phyloP scores from a whole-genome alignment of 176 grass and related monocot species.

The Bonia amplexicaulis region DNA sequence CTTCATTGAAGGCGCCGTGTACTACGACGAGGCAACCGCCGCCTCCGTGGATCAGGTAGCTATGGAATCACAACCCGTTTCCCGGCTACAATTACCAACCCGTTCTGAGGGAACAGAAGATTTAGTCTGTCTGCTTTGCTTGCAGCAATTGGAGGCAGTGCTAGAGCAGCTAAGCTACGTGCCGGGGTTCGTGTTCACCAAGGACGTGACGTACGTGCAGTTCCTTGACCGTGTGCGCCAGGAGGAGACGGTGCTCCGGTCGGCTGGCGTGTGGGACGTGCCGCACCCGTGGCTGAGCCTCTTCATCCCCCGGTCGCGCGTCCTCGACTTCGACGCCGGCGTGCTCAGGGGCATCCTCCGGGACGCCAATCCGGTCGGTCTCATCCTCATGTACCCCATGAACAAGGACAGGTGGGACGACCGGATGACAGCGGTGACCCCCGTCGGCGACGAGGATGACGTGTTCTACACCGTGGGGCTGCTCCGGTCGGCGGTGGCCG shows the following conservation, averaged over 20 bases:
- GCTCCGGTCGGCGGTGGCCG: conserved; percentile 18
- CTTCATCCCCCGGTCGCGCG: conserved; percentile 47
- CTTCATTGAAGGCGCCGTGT: conserved; percentile 44
- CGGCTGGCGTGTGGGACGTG: conserved; percentile 35
- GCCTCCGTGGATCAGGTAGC: not conserved
- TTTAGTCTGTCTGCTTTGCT: too few relatives aligned
- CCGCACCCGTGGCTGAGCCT: conserved; percentile 71
- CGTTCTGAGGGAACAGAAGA: too few relatives aligned
- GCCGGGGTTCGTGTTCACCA: conserved; percentile 39
- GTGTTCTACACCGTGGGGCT: conserved; percentile 50
- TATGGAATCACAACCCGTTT: too few relatives aligned
- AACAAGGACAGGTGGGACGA: conserved; percentile 42
- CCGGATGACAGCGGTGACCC: conserved; percentile 28
- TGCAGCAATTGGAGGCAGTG: conserved; percentile 20
- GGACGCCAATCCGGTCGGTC: conserved; percentile 15
- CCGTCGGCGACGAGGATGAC: not conserved
- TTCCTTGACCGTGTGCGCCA: conserved; percentile 48
- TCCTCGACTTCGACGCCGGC: conserved; percentile 44
- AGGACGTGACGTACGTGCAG: conserved; percentile 27
- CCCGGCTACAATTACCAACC: too few relatives aligned
- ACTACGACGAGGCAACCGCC: conserved; percentile 1
- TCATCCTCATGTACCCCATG: conserved; percentile 64
- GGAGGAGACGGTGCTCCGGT: conserved; percentile 35
- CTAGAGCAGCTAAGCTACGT: conserved; percentile 26
- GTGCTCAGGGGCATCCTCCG: conserved; percentile 43